Evolutionary conservation across 1,139 yeast species (phyloP).

Genomic region (Nadsonia commutata): DNA sequence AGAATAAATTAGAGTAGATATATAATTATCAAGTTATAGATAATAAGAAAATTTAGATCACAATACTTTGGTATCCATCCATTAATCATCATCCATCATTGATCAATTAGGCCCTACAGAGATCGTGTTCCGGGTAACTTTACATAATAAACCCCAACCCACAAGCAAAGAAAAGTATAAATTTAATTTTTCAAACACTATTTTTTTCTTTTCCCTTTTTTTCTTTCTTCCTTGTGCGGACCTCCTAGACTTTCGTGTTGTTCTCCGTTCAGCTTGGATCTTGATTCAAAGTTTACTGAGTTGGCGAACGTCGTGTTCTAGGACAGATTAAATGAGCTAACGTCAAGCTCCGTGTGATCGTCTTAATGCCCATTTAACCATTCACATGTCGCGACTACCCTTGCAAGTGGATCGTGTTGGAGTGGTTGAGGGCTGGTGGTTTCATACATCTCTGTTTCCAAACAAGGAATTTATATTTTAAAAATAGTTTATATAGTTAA

Average conservation of each 20-base stretch:
- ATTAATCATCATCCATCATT: too few species aligned
- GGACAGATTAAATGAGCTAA: slow-evolving; percentile 38
- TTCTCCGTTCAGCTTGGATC: slow-evolving; percentile 29
- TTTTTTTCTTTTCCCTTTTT: slow-evolving; percentile 9
- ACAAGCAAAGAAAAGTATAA: neutral
- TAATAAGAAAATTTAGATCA: too few species aligned
- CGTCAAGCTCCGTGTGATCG: slow-evolving; percentile 25
- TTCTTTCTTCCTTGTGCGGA: slow-evolving; percentile 40
- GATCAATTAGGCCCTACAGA: neutral
- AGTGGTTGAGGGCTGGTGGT: slow-evolving; percentile 45
- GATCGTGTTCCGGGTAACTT: neutral
- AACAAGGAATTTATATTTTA: neutral
- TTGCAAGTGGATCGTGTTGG: slow-evolving; percentile 25
- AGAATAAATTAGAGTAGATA: neutral
- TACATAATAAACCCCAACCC: neutral
- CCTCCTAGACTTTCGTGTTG: slow-evolving; percentile 60
- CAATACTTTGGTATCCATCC: neutral
- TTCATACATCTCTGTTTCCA: slow-evolving; percentile 29
- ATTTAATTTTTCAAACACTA: slow-evolving; percentile 3
- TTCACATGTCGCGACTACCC: slow-evolving; percentile 21
- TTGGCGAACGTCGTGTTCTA: slow-evolving; percentile 48
- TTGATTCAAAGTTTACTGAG: slow-evolving; percentile 17
- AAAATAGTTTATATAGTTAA: neutral
- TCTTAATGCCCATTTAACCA: slow-evolving; percentile 42
- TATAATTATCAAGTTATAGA: too few species aligned